Evolutionary conservation across 2,329 filamentous ascomycete species (phyloP), one percentile per base, ranked within the genome.

Genomic region (Colletotrichum spinosum): DNA sequence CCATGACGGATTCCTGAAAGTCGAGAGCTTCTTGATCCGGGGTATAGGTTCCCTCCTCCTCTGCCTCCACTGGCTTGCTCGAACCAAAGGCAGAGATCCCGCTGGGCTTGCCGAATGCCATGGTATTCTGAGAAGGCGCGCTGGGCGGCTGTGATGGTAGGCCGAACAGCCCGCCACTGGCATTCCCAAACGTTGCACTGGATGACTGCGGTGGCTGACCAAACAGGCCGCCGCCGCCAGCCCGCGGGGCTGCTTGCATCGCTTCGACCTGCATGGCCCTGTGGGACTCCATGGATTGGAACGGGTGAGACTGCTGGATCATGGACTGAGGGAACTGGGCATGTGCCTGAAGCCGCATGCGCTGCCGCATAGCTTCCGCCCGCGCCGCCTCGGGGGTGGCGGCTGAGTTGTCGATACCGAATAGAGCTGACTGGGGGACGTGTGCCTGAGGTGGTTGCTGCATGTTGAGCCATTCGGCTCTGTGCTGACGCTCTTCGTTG

Each of bases 1-100:
- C 86, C 67, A 87, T 81, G 6, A 80, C 74, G 0, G 85, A 85
- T 63, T 88, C 84, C 68, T 85, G 77, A 70, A 85, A 84, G 12
- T 74, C 76, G 7, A 84, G 73, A 46, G 74, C 73, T 2, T 74
- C 74, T 12, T 70, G 55, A 4, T 69, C 53, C 33, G 25, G 25
- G 2, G 25, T 4, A 25, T 72, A 70, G 38, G 33, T 69, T 59
- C 12, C n/a, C 8, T 46, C 15, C 3, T 46, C 44, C n/a, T 6
- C 7, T n/a, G 44, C 13, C 38, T 41, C 38, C 9, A 15, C 13
- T 5, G 42, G 42, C 42, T n/a, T 17, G n/a, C 2, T 10, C 12
- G 37, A 39, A 15, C 12, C 17, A 7, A 12, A n/a, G 41, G 41
- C 13, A 9, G 42, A 15, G 8, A 41, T 33, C 35, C 17, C 25